A percentile compares a stretch with the other conserved stretches of the same genome.
Conservation (phyloP, 2,329 filamentous ascomycete genomes). For the Cercospora beticola region DNA sequence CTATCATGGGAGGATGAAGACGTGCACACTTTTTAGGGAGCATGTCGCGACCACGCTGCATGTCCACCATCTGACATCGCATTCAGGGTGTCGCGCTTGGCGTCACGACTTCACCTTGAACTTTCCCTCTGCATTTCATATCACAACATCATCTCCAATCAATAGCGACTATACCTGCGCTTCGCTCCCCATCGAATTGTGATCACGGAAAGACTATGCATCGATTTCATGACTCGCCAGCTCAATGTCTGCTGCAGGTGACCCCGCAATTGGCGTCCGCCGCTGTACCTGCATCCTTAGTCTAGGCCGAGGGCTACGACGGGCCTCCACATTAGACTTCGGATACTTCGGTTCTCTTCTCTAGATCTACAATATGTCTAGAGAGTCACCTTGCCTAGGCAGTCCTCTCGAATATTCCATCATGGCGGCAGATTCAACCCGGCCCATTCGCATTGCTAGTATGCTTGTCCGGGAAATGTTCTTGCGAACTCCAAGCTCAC, state of each 20-base stretch:
- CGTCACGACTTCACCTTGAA: background rate
- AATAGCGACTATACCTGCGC: background rate
- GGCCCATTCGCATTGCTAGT: slow-evolving; percentile 36
- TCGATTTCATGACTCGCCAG: slow-evolving; percentile 8
- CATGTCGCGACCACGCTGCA: too few relatives aligned
- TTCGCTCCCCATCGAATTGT: background rate
- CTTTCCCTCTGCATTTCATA: background rate
- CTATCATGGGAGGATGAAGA: too few relatives aligned
- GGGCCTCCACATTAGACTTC: background rate
- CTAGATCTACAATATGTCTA: slow-evolving; percentile 4
- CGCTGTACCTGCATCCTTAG: background rate
- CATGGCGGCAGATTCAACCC: slow-evolving; percentile 26
- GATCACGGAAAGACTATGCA: background rate
- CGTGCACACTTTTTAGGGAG: too few relatives aligned
- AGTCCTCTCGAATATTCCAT: slow-evolving; percentile 23
- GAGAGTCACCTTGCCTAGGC: slow-evolving; percentile 21
- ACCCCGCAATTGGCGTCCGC: slow-evolving; percentile 1
- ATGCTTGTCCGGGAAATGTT: background rate
- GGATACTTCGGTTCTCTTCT: background rate
- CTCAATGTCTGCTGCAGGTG: background rate
- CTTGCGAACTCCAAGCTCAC: slow-evolving; percentile 3
- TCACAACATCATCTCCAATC: too few relatives aligned
- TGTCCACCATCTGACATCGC: too few relatives aligned
- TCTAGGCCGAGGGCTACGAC: slow-evolving; percentile 3
- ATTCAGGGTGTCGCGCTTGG: too few relatives aligned